Percentiles rank a stretch among this genome's conserved stretches.
Evolutionary conservation across 148 eudicot species (phyloP).

Genomic region (Hydrangea macrophylla): DNA sequence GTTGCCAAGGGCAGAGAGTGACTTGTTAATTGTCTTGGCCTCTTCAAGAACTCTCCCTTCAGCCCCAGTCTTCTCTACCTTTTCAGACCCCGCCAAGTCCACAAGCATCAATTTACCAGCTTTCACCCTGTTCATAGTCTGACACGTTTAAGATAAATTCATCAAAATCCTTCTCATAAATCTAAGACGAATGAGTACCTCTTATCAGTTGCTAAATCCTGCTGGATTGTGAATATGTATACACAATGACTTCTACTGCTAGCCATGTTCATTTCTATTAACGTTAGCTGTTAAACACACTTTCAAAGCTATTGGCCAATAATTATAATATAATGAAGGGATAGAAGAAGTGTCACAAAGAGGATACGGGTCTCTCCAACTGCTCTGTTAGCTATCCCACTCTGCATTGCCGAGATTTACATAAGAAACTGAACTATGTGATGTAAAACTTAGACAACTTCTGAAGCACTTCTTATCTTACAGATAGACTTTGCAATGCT

Average conservation of each 20-base stretch:
- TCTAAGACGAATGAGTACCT: slow-evolving; percentile 36
- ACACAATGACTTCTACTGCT: slow-evolving; percentile 94
- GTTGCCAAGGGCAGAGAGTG: slow-evolving; percentile 86
- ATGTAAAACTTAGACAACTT: background rate
- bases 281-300: slow-evolving; percentile 21
- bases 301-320: background rate
- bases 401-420: slow-evolving; percentile 42
- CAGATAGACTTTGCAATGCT: slow-evolving; percentile 64
- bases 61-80: slow-evolving; percentile 86
- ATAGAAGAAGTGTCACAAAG: slow-evolving; percentile 8
- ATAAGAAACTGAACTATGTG: slow-evolving; percentile 14
- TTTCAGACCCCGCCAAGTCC: slow-evolving; percentile 95
- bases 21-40: slow-evolving; percentile 89
- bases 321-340: background rate
- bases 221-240: slow-evolving; percentile 66
- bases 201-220: slow-evolving; percentile 47
- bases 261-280: slow-evolving; percentile 82
- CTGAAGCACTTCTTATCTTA: slow-evolving; percentile 34
- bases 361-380: slow-evolving; percentile 92
- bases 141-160: background rate
- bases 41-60: slow-evolving; percentile 89
- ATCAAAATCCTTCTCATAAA: background rate
- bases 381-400: slow-evolving; percentile 82
- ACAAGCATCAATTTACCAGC: slow-evolving; percentile 77
- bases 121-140: slow-evolving; percentile 42